Percentiles rank a stretch among this genome's conserved stretches.
These are phyloP conservation scores for Epichloe coenophiala DNA, from an alignment of 2,329 filamentous ascomycete species.

Conservation along the genomic window DNA sequence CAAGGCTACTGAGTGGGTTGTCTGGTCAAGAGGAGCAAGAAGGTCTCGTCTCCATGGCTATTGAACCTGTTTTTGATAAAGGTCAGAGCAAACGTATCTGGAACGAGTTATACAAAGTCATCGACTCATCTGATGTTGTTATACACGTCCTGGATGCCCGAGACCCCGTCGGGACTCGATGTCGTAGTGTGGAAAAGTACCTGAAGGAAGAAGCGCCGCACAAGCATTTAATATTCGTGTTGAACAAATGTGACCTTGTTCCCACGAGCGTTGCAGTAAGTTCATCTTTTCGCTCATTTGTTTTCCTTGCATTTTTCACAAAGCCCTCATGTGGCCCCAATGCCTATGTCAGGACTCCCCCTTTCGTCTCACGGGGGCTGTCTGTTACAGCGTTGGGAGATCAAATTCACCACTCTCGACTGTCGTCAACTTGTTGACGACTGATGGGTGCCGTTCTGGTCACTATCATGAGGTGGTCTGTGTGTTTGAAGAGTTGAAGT, in stretches of 20 bases:
- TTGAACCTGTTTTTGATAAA: slow-evolving; percentile 83
- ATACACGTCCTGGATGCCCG: slow-evolving; percentile 88
- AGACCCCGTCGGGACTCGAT: slow-evolving; percentile 81
- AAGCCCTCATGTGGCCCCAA: slow-evolving; percentile 36
- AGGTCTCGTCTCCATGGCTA: slow-evolving; percentile 42
- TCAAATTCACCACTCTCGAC: slow-evolving; percentile 41
- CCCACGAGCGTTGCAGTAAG: slow-evolving; percentile 91
- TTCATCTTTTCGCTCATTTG: slow-evolving; percentile 18
- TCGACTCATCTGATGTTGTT: slow-evolving; percentile 89
- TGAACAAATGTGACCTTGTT: slow-evolving; percentile 57
- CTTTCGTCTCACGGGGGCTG: slow-evolving; percentile 58
- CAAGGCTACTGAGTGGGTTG: slow-evolving; percentile 59
- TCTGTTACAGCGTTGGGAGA: slow-evolving; percentile 99
- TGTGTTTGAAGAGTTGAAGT: slow-evolving; percentile 98
- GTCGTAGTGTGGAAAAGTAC: slow-evolving; percentile 69
- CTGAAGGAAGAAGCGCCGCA: slow-evolving; percentile 86
- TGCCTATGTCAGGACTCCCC: slow-evolving; percentile 75
- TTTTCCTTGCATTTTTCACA: slow-evolving; percentile 5
- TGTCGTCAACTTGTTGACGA: slow-evolving; percentile 28
- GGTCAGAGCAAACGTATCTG: slow-evolving; percentile 92
- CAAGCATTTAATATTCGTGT: slow-evolving; percentile 59
- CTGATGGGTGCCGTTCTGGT: slow-evolving; percentile 85
- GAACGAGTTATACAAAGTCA: slow-evolving; percentile 94
- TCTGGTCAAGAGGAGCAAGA: slow-evolving; percentile 42
- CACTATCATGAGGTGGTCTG: slow-evolving; percentile 57